Conservation (phyloP, 257 asterid species). For the Euphrasia confusa region DNA sequence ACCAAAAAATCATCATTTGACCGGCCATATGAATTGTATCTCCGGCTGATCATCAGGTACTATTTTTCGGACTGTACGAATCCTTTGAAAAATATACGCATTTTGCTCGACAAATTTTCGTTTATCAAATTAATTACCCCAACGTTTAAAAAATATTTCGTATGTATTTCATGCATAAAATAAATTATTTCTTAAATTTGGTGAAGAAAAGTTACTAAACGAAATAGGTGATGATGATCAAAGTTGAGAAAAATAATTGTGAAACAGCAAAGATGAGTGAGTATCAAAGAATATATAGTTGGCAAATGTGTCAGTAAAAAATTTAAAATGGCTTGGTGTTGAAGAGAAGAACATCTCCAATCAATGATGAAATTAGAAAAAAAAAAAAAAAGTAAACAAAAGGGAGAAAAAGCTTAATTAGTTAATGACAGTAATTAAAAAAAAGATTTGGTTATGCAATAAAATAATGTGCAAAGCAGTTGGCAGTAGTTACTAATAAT, state of each 20-base stretch:
- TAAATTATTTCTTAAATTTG: too few relatives aligned
- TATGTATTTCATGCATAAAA: too few relatives aligned
- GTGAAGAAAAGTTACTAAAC: too few relatives aligned
- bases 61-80: too few relatives aligned
- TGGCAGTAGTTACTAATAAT: slow-evolving; percentile 64
- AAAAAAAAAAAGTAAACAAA: not conserved
- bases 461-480: slow-evolving; percentile 60
- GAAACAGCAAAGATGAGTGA: slow-evolving; percentile 66
- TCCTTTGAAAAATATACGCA: too few relatives aligned
- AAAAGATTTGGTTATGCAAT: slow-evolving; percentile 56
- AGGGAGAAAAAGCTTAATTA: not conserved
- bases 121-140: too few relatives aligned
- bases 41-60: too few relatives aligned
- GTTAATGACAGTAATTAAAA: not conserved
- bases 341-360: slow-evolving; percentile 64
- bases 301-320: slow-evolving; percentile 67
- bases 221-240: too few relatives aligned
- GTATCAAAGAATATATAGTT: slow-evolving; percentile 44
- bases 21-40: not conserved
- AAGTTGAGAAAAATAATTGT: slow-evolving; percentile 42
- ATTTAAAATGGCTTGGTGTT: slow-evolving; percentile 44
- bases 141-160: too few relatives aligned
- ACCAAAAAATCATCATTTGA: slow-evolving; percentile 21
- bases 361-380: slow-evolving; percentile 22
- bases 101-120: too few relatives aligned